Conservation (phyloP, 1,139 yeast species). For the Candida neerlandica region DNA sequence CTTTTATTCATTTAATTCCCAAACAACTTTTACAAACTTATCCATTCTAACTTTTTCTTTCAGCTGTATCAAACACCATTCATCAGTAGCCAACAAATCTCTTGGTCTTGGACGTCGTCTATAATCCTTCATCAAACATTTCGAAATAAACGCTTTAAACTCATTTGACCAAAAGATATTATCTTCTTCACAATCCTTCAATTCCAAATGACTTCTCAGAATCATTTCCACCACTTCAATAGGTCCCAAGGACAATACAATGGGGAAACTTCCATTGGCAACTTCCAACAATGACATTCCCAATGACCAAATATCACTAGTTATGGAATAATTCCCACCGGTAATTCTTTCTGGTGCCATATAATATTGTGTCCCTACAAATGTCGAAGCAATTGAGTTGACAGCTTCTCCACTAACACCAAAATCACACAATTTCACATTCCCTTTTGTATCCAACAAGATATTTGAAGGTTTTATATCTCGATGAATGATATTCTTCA, state of each 20-base stretch:
- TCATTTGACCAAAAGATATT: conserved; percentile 81
- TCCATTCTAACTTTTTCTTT: conserved; percentile 72
- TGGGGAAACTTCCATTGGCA: conserved; percentile 85
- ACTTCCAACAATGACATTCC: conserved; percentile 92
- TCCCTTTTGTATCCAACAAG: conserved; percentile 70
- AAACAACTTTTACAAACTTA: conserved; percentile 76
- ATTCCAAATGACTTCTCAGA: conserved; percentile 74
- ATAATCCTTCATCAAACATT: conserved; percentile 81
- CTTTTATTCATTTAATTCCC: conserved; percentile 48
- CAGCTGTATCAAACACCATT: conserved; percentile 17
- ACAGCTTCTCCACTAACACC: conserved; percentile 99
- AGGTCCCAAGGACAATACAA: conserved; percentile 56
- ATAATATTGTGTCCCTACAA: conserved; percentile 94
- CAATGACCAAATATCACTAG: conserved; percentile 95
- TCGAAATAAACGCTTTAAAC: conserved; percentile 79
- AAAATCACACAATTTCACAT: conserved; percentile 91
- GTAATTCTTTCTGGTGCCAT: conserved; percentile 98
- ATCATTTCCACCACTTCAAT: conserved; percentile 84
- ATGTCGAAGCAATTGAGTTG: conserved; percentile 90
- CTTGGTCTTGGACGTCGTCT: conserved; percentile 85
- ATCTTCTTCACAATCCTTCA: conserved; percentile 74
- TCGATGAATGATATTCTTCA: conserved; percentile 84
- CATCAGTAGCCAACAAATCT: conserved; percentile 61
- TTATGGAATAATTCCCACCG: conserved; percentile 92
- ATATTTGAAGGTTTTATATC: conserved; percentile 95